These are phyloP conservation scores for Marchantia paleacea DNA, from an alignment of 225 moss, liverwort and hornwort species.

Conservation along the genomic window DNA sequence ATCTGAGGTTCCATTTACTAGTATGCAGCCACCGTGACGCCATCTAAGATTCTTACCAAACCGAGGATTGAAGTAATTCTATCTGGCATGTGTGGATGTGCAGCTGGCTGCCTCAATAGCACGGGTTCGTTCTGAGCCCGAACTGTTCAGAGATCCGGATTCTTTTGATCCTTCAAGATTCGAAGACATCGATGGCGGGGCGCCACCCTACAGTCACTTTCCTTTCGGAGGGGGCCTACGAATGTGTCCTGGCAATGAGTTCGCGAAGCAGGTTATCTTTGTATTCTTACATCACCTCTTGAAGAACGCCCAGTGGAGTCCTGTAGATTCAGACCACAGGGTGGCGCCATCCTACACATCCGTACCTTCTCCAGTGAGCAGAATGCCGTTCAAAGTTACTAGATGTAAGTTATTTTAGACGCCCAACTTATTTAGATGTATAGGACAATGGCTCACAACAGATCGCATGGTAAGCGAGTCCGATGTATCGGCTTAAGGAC, in stretches of 20 bases:
- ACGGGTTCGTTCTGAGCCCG: not conserved
- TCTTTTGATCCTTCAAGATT: conserved; percentile 11
- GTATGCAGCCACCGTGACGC: no score
- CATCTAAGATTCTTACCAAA: no score
- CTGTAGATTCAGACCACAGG: not conserved
- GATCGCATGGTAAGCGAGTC: no score
- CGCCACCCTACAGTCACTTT: conserved; percentile 5
- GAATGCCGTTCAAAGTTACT: no score
- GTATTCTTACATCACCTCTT: conserved; percentile 14
- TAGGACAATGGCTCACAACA: no score
- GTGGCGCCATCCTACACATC: no score
- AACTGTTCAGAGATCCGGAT: not conserved
- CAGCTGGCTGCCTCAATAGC: not conserved
- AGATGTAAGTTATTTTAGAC: no score
- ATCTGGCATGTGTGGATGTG: not conserved
- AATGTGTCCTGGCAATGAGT: conserved; percentile 21
- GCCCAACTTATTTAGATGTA: no score
- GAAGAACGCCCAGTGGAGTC: conserved; percentile 8
- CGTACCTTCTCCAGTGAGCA: no score
- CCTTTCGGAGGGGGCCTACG: conserved; percentile 29
- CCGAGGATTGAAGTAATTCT: not conserved
- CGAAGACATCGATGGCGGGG: not conserved
- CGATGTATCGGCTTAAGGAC: no score
- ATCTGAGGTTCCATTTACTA: not conserved
- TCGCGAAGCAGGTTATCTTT: conserved; percentile 12